phyloP scores from a whole-genome alignment of 805 yeast species.

The Saccharomycopsis javanensis region DNA sequence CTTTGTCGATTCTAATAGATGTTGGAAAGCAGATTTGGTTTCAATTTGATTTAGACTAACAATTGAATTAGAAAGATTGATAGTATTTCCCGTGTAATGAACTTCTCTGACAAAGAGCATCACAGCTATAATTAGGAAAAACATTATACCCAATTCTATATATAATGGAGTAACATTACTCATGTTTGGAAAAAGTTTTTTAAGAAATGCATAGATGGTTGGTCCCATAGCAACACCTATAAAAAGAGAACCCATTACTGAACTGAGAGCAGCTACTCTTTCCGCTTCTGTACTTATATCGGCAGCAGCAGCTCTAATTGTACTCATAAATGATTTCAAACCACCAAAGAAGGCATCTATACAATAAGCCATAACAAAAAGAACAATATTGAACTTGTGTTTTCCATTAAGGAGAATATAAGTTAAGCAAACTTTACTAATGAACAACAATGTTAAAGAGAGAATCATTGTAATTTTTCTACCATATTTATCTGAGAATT shows the following conservation, averaged over 20 bases:
- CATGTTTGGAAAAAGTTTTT: not conserved
- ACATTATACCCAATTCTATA: not conserved
- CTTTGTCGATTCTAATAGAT: not conserved
- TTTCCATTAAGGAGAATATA: not conserved
- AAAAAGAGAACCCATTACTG: slow-evolving; percentile 48
- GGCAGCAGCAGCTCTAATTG: slow-evolving; percentile 59
- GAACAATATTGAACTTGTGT: slow-evolving; percentile 21
- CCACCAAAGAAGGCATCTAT: slow-evolving; percentile 57
- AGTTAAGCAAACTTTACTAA: slow-evolving; percentile 13
- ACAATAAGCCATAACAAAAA: slow-evolving; percentile 35
- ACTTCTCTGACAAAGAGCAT: not conserved
- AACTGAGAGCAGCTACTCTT: slow-evolving; percentile 50
- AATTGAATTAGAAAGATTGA: not conserved
- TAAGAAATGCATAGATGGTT: slow-evolving; percentile 35
- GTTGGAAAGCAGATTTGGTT: not conserved
- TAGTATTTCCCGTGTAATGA: not conserved
- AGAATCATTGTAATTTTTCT: slow-evolving; percentile 40
- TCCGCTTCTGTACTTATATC: slow-evolving; percentile 60
- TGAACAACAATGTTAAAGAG: slow-evolving; percentile 23
- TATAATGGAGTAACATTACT: not conserved
- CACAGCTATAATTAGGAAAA: not conserved
- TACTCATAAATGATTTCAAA: slow-evolving; percentile 40
- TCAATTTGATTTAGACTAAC: not conserved
- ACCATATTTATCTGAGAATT: slow-evolving; percentile 55
- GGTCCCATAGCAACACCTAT: slow-evolving; percentile 62